Conservation (phyloP, 2,329 filamentous ascomycete genomes). For the Epichloe baconii region DNA sequence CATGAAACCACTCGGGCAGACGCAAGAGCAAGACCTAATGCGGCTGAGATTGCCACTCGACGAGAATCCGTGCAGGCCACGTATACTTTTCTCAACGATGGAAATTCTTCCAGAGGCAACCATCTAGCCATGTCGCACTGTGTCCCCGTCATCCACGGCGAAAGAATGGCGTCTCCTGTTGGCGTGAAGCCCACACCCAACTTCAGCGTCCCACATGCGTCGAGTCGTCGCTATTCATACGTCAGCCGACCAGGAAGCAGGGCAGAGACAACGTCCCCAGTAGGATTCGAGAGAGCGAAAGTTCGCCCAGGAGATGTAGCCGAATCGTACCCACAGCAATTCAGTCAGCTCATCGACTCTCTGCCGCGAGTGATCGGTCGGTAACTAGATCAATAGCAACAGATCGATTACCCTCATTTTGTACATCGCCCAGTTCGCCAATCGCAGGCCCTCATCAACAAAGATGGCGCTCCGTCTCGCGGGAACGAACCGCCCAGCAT, state of each 20-base stretch:
- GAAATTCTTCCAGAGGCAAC: not conserved
- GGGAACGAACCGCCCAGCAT: not conserved
- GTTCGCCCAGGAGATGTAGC: not conserved
- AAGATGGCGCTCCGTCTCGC: not conserved
- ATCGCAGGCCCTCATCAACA: not conserved
- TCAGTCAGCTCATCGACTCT: conserved; percentile 36
- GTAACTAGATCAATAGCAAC: not conserved
- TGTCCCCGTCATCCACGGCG: not conserved
- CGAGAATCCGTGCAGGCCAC: conserved; percentile 38
- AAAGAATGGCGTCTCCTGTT: conserved; percentile 5
- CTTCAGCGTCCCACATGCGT: conserved; percentile 38
- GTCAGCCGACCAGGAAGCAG: conserved; percentile 16
- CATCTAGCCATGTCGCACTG: conserved; percentile 7
- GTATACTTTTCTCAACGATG: conserved; percentile 28
- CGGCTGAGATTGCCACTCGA: conserved; percentile 35
- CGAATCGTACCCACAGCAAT: conserved; percentile 33
- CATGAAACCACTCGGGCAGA: conserved; percentile 18
- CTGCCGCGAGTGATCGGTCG: conserved; percentile 37
- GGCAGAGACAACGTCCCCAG: conserved; percentile 5
- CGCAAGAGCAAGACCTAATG: conserved; percentile 36
- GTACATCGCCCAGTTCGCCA: not conserved
- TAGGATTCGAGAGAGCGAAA: not conserved
- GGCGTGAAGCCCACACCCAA: conserved; percentile 28
- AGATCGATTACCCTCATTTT: not conserved
- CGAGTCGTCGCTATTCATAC: conserved; percentile 32